Evolutionary conservation across 1,284 basidiomycete species (phyloP).

Genomic region (Malassezia restricta): DNA sequence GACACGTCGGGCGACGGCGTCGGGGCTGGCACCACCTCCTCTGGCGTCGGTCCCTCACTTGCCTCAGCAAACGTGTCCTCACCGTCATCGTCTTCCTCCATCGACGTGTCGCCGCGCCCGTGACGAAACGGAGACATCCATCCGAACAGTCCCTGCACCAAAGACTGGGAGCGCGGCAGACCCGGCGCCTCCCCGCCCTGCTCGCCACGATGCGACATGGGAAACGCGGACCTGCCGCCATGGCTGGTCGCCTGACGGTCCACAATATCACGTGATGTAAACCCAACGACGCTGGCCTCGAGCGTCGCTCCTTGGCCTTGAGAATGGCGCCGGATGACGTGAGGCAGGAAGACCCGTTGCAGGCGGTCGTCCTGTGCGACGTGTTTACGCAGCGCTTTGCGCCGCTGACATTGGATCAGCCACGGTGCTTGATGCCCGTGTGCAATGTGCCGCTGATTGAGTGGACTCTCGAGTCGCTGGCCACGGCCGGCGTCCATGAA

Average conservation of each 20-base stretch:
- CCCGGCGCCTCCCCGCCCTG: background rate
- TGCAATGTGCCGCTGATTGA: conserved; percentile 84
- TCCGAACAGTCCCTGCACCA: conserved; percentile 9
- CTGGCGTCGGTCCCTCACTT: background rate
- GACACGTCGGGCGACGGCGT: background rate
- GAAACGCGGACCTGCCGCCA: background rate
- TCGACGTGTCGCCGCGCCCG: background rate
- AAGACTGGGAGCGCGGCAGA: conserved; percentile 11
- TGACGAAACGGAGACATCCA: conserved; percentile 11
- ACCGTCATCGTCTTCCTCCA: conserved; percentile 1
- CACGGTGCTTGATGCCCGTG: conserved; percentile 68
- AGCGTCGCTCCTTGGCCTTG: background rate
- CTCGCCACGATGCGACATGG: background rate
- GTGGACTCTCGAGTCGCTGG: conserved; percentile 90
- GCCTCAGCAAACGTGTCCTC: background rate
- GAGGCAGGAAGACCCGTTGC: conserved; percentile 51
- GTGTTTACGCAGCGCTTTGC: conserved; percentile 86
- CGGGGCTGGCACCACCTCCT: background rate
- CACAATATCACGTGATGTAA: background rate
- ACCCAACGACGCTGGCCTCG: background rate
- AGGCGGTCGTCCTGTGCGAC: conserved; percentile 85
- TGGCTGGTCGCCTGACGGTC: background rate
- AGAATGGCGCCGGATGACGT: conserved; percentile 23
- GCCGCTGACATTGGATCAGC: conserved; percentile 57
- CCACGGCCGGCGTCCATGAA: conserved; percentile 81